Evolutionary conservation across 192 early-diverging fungal genomes (phyloP), one percentile per base, ranked within the genome.

Genomic region (Umbelopsis ramanniana): DNA sequence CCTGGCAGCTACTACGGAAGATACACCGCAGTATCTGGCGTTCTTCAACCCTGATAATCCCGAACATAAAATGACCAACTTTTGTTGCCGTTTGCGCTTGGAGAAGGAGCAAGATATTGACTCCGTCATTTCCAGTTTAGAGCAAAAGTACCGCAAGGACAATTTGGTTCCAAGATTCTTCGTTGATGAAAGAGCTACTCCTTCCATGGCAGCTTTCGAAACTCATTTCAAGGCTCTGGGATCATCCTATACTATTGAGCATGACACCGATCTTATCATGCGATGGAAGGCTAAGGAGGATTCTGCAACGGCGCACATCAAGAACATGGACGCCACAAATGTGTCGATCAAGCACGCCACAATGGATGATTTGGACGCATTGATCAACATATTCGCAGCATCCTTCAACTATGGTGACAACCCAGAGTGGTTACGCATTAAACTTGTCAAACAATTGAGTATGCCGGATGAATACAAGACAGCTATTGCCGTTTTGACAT

Each of bases 241-340:
- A 15, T 63, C 57, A n/a, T 63, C 57, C 6, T 63, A 63, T 26
- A 63, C 57, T 5, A 37, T 63, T 29, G 26, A 38, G 17, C 57
- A 63, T 37, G 26, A 35, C 35, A 63, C 57, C 0, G 57, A 63
- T n/a, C 17, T 63, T 37, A 63, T 63, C 14, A 63, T 63, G 57
- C 23, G 33, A 29, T 29, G 26, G 24, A 63, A 63, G 15, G 9
- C 24, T 37, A 29, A 29, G 19, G 15, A 63, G 48, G 48, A 19
- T 14, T 29, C 26, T 3, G 29, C 57, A 2, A 37, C 15, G 14
- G 33, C 57, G 12, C 15, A n/a, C 11, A 26, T 63, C 0, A 63
- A 63, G 15, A 63, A 63, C 35, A 0, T 63, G 26, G 57, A 63
- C 15, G 57, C 57, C 57, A 63, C 57, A 0, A 29, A 22, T 12